Evolutionary conservation across 1,284 basidiomycete genomes (phyloP).

Genomic region (Singerocomus inundabilis): DNA sequence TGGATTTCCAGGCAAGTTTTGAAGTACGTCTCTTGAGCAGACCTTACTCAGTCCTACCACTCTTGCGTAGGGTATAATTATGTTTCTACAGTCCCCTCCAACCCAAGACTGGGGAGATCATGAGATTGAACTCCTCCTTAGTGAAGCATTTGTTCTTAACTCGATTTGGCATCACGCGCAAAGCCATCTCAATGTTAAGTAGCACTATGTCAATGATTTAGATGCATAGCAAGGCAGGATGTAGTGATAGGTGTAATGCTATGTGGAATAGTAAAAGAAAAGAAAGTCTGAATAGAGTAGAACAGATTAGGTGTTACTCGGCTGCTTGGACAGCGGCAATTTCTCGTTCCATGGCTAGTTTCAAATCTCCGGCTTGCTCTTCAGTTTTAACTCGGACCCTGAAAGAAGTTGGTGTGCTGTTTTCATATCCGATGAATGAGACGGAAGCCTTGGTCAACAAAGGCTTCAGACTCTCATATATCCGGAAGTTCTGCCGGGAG

Average conservation of each 20-base stretch:
- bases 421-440: conserved; percentile 69
- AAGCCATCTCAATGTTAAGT: conserved; percentile 72
- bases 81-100: conserved; percentile 96
- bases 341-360: conserved; percentile 63
- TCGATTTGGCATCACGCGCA: conserved; percentile 94
- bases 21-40: background rate
- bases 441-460: conserved; percentile 50
- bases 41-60: conserved; percentile 7
- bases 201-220: conserved; percentile 8
- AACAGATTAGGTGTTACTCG: conserved; percentile 13
- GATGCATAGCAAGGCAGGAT: conserved; percentile 19
- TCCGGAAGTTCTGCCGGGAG: conserved; percentile 59
- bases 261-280: conserved; percentile 13
- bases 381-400: conserved; percentile 63
- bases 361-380: conserved; percentile 57
- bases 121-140: conserved; percentile 92
- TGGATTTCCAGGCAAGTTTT: conserved; percentile 88
- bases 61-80: conserved; percentile 83
- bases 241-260: conserved; percentile 29
- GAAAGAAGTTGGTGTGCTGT: conserved; percentile 57
- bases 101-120: conserved; percentile 95
- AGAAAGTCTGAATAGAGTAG: background rate
- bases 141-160: conserved; percentile 94
- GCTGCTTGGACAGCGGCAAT: conserved; percentile 46
- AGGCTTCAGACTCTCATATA: conserved; percentile 55